Percentiles rank a stretch among this genome's conserved stretches.
These are phyloP conservation scores for Aspergillus floridensis DNA, from an alignment of 2,329 filamentous ascomycete species.

Conservation along the genomic window DNA sequence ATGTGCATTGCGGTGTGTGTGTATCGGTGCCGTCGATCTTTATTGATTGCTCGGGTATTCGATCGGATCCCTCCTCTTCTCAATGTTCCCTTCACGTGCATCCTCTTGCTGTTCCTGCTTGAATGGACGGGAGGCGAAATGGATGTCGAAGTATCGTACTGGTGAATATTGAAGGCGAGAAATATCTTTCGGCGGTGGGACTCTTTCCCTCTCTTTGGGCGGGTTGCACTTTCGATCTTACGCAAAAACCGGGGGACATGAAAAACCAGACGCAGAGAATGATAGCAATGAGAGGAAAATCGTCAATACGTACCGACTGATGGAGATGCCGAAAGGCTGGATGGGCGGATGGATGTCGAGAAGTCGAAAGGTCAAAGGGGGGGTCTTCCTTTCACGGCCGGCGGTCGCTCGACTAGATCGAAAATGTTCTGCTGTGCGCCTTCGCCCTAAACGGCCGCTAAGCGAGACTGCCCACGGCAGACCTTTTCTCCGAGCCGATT, in stretches of 20 bases:
- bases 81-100: not conserved
- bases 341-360: slow-evolving; percentile 39
- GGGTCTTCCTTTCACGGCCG: slow-evolving; percentile 34
- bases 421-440: slow-evolving; percentile 42
- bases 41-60: no score
- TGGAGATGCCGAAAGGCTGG: slow-evolving; percentile 38
- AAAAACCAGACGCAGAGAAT: not conserved
- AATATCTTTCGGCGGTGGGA: not conserved
- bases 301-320: slow-evolving; percentile 39
- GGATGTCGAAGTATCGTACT: not conserved
- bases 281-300: not conserved
- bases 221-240: not conserved
- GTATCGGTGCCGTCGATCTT: no score
- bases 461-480: slow-evolving; percentile 29
- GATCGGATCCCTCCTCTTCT: no score
- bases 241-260: slow-evolving; percentile 18
- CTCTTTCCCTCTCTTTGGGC: not conserved
- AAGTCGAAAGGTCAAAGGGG: slow-evolving; percentile 43
- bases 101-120: slow-evolving; percentile 1
- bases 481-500: slow-evolving; percentile 16
- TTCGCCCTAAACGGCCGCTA: slow-evolving; percentile 37
- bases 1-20: no score
- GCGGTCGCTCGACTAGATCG: slow-evolving; percentile 32
- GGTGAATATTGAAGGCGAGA: not conserved
- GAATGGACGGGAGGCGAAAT: not conserved